phyloP scores from a whole-genome alignment of 768 basidiomycete genomes.

The Grammothele lineata region DNA sequence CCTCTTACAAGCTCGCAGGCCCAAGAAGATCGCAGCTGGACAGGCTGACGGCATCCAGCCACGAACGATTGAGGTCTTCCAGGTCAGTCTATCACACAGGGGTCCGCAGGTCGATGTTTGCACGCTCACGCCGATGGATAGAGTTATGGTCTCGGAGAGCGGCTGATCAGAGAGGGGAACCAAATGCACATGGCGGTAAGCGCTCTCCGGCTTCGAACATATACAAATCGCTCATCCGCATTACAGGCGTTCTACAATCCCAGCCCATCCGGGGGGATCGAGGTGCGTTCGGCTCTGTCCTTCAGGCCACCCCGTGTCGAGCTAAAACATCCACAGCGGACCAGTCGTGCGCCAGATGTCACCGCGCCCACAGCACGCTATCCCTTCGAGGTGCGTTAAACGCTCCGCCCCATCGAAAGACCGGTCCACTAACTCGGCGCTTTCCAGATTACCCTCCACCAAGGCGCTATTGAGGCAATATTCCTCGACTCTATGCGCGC shows the following conservation, averaged over 20 bases:
- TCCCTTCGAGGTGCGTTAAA: constrained; percentile 58
- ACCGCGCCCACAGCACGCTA: constrained; percentile 62
- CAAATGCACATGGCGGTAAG: constrained; percentile 70
- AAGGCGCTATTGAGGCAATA: constrained; percentile 59
- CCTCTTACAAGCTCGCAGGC: constrained; percentile 25
- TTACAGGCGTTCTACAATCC: constrained; percentile 76
- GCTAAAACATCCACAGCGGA: constrained; percentile 38
- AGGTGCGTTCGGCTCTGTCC: constrained; percentile 38
- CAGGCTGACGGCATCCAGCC: constrained; percentile 58
- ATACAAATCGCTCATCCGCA: not conserved
- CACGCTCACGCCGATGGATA: constrained; percentile 20
- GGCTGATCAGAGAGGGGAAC: constrained; percentile 57
- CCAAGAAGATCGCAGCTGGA: constrained; percentile 37
- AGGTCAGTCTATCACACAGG: constrained; percentile 24
- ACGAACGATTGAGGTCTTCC: constrained; percentile 50
- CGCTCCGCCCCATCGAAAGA: too few relatives aligned
- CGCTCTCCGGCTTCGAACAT: constrained; percentile 9
- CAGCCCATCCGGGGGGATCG: constrained; percentile 52
- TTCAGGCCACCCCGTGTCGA: too few relatives aligned
- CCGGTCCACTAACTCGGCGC: not conserved
- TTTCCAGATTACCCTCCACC: constrained; percentile 53
- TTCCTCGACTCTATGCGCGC: constrained; percentile 52
- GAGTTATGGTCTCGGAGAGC: constrained; percentile 77
- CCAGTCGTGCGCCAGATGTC: constrained; percentile 59
- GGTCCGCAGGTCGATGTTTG: not conserved